Evolutionary conservation across 2,329 filamentous ascomycete genomes (phyloP), one percentile per base, ranked within the genome.

Genomic region (Apiospora arundinis): DNA sequence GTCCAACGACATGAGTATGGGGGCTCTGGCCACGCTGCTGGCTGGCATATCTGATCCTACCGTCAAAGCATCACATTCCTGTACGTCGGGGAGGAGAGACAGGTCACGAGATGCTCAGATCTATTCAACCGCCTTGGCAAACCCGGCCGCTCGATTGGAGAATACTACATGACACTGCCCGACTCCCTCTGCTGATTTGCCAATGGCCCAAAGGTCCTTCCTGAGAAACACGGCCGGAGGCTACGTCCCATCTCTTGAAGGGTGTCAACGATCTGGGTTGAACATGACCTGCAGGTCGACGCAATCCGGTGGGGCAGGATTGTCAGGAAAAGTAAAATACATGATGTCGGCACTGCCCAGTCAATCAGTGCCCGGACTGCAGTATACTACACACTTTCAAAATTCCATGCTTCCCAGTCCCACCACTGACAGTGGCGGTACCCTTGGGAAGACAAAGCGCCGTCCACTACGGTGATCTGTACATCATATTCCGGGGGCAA

Each of bases 51-150:
- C 25, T 6, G 32, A 32, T 32, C 49, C 28, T 37, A n/a, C 56
- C 28, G 56, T 6, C 32, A n/a, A 40, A 12, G 56, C 56, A n/a
- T 14, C 32, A 32, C 6, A 32, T 32, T 21, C 28, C 18, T 37
- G 4, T 5, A n/a, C 56, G 56, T 63, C 18, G 32, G 23, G 12
- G 21, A 63, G 18, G 18, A 23, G 56, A 18, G 28, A 45, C 42
- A 63, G 56, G 56, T 40, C 56, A 63, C 56, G 32, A 63, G 28
- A 40, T n/a, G 18, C 12, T n/a, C 56, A 63, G 56, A 40, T 63
- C 56, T n/a, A 63, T 63, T 63, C 56, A 63, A n/a, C 56, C 56
- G 56, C 56, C 32, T 63, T 63, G 56, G 32, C 56, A 63, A 14
- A 40, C 28, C 52, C 25, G 28, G 52, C 28, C 14, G 21, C 32